These are phyloP conservation scores for Chaetoscypha palmicola DNA, from an alignment of 2,329 filamentous ascomycete genomes.

Conservation along the genomic window DNA sequence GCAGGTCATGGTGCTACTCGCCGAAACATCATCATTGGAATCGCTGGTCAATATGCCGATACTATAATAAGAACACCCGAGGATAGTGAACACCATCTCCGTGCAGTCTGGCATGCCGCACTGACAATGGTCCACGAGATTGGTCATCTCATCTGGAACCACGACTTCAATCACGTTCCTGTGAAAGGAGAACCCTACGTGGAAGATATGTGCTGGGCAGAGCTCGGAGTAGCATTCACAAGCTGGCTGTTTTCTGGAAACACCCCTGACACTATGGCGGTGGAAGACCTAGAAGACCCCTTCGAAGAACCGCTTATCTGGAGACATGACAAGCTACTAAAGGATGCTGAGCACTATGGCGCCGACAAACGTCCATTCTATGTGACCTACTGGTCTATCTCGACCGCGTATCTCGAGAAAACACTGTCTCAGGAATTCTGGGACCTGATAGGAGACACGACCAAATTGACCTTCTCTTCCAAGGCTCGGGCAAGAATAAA, in stretches of 20 bases:
- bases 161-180: conserved; percentile 17
- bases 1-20: conserved; percentile 4
- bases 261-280: conserved; percentile 13
- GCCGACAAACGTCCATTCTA: neutral
- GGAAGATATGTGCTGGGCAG: conserved; percentile 12
- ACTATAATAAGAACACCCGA: conserved; percentile 10
- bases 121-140: conserved; percentile 27
- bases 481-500: neutral
- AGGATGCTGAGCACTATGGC: neutral
- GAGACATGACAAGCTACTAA: conserved; percentile 1
- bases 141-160: conserved; percentile 22
- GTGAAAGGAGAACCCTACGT: conserved; percentile 19
- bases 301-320: conserved; percentile 6
- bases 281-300: neutral
- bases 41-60: conserved; percentile 22
- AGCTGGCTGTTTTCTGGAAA: conserved; percentile 21
- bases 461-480: neutral
- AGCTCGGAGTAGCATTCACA: conserved; percentile 22
- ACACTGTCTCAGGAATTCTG: conserved; percentile 6
- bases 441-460: neutral
- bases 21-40: conserved; percentile 20
- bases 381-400: conserved; percentile 4
- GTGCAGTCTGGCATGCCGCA: conserved; percentile 22
- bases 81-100: conserved; percentile 17
- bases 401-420: conserved; percentile 3